Evolutionary conservation across 1,284 basidiomycete genomes (phyloP).

Genomic region (Grifola frondosa): DNA sequence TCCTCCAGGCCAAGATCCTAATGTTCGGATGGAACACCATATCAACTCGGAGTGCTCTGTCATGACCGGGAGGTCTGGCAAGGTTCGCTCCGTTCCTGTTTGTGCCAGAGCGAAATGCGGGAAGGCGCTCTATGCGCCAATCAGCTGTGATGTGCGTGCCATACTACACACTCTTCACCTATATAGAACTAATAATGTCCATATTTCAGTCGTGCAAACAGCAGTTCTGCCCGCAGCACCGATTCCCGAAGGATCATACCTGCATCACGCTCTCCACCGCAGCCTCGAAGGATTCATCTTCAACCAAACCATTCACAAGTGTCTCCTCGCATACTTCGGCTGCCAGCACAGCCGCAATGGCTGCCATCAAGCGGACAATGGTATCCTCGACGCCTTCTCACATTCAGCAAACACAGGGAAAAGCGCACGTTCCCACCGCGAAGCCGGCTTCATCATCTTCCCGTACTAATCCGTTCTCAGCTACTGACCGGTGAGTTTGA

Average conservation of each 20-base stretch:
- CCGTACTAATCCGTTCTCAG: constrained; percentile 54
- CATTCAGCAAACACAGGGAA: constrained; percentile 7
- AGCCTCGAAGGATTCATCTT: constrained; percentile 11
- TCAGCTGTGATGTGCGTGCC: constrained; percentile 63
- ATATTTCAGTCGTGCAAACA: constrained; percentile 56
- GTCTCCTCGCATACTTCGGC: constrained; percentile 32
- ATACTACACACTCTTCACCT: neutral
- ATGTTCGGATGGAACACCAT: constrained; percentile 73
- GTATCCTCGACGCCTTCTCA: constrained; percentile 18
- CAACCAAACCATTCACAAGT: constrained; percentile 16
- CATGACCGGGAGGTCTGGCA: constrained; percentile 54
- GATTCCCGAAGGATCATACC: constrained; percentile 67
- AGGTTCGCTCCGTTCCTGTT: constrained; percentile 51
- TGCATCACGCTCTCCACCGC: constrained; percentile 39
- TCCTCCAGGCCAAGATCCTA: constrained; percentile 72
- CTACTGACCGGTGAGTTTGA: constrained; percentile 66
- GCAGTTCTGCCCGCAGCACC: constrained; percentile 72
- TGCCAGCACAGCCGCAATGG: constrained; percentile 41
- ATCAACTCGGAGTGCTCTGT: constrained; percentile 63
- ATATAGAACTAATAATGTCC: neutral
- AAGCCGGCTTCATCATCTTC: constrained; percentile 21
- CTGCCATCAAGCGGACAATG: constrained; percentile 42
- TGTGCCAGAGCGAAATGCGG: constrained; percentile 65
- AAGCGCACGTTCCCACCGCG: constrained; percentile 9
- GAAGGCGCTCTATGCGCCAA: constrained; percentile 72